A percentile compares a stretch with the other conserved stretches of the same genome.
Evolutionary conservation across 1,284 basidiomycete genomes (phyloP).

Genomic region (Coniophora puteana): DNA sequence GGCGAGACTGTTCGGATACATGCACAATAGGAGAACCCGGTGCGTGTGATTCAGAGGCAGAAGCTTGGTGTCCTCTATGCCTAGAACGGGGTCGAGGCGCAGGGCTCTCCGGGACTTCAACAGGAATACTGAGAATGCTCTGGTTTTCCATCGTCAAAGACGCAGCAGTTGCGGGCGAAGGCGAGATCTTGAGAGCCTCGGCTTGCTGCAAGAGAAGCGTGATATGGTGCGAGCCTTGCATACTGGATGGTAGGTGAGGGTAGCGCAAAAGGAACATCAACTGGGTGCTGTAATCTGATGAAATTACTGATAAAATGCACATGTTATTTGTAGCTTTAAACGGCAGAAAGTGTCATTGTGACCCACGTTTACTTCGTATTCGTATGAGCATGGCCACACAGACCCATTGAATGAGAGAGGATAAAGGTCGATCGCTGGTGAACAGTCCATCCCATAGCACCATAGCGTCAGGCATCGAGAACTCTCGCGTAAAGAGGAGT

Average conservation of each 20-base stretch:
- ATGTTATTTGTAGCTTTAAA: conserved; percentile 10
- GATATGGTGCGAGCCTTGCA: conserved; percentile 46
- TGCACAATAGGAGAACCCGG: conserved; percentile 10
- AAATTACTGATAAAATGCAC: conserved; percentile 56
- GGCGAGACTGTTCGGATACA: conserved; percentile 26
- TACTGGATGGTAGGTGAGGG: conserved; percentile 46
- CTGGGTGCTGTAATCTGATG: conserved; percentile 80
- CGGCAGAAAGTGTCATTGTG: conserved; percentile 1
- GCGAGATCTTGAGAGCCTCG: conserved; percentile 69
- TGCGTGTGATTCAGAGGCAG: conserved; percentile 16
- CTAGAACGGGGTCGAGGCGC: conserved; percentile 32
- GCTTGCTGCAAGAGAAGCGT: conserved; percentile 81
- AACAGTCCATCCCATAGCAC: conserved; percentile 90
- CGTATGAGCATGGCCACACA: conserved; percentile 91
- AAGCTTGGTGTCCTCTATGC: conserved; percentile 25
- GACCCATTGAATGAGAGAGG: conserved; percentile 77
- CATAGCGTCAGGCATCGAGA: conserved; percentile 72
- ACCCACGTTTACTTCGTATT: conserved; percentile 80
- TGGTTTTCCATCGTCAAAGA: conserved; percentile 79
- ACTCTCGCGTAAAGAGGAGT: conserved; percentile 87
- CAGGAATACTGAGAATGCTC: conserved; percentile 67
- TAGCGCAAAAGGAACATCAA: conserved; percentile 84
- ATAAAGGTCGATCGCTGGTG: conserved; percentile 65
- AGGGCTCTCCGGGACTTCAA: conserved; percentile 57
- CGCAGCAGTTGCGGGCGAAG: conserved; percentile 68